A percentile compares a stretch with the other conserved stretches of the same genome.
These are phyloP conservation scores for Heterobasidion irregulare DNA, from an alignment of 1,284 basidiomycete genomes.

Conservation along the genomic window DNA sequence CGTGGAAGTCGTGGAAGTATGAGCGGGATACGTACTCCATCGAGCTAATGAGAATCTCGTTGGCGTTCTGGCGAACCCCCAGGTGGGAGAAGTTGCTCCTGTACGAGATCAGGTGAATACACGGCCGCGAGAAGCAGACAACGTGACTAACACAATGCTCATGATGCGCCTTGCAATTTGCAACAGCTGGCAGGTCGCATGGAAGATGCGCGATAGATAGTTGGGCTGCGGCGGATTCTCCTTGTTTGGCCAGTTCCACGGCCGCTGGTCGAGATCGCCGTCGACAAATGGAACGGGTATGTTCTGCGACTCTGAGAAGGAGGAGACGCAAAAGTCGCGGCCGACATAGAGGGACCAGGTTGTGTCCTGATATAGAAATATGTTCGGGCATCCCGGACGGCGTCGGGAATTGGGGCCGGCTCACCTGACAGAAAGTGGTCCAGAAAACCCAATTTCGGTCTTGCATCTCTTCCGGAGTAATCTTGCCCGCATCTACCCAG, in stretches of 20 bases:
- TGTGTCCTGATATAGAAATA: slow-evolving; percentile 30
- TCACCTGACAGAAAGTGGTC: slow-evolving; percentile 43
- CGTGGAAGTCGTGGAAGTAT: background rate
- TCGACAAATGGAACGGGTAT: slow-evolving; percentile 39
- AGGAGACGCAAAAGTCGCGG: slow-evolving; percentile 41
- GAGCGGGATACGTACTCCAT: slow-evolving; percentile 35
- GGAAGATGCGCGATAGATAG: slow-evolving; percentile 42
- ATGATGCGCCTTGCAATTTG: slow-evolving; percentile 47
- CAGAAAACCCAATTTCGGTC: slow-evolving; percentile 50
- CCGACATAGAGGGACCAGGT: slow-evolving; percentile 55
- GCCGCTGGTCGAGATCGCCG: slow-evolving; percentile 32
- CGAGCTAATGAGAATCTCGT: slow-evolving; percentile 40
- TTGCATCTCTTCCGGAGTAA: slow-evolving; percentile 39
- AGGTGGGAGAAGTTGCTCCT: slow-evolving; percentile 20
- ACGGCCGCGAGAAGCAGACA: background rate
- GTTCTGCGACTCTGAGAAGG: slow-evolving; percentile 24
- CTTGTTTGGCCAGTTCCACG: slow-evolving; percentile 33
- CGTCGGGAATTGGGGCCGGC: background rate
- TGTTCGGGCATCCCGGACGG: background rate
- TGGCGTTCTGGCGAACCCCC: slow-evolving; percentile 27
- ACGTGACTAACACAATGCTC: slow-evolving; percentile 45
- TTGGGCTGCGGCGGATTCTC: slow-evolving; percentile 32
- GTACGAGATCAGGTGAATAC: background rate
- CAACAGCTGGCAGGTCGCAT: slow-evolving; percentile 43
- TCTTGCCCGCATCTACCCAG: slow-evolving; percentile 40